Percentiles rank a stretch among this genome's conserved stretches.
Conservation (phyloP, 148 eudicot genomes). For the Arbutus unedo region DNA sequence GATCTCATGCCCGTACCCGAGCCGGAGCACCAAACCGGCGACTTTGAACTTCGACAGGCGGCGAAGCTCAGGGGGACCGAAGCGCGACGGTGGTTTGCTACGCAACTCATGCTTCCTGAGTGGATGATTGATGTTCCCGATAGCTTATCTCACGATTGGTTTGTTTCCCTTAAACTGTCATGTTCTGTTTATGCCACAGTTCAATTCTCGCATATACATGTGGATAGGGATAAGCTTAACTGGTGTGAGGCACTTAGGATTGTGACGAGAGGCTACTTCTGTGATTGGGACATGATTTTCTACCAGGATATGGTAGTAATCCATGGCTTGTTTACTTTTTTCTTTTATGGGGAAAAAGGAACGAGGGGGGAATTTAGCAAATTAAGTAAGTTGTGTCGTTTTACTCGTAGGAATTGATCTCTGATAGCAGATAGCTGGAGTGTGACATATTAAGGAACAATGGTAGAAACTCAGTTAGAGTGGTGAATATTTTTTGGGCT, state of each 20-base stretch:
- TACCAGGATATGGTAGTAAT: background rate
- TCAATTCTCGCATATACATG: background rate
- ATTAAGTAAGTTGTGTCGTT: background rate
- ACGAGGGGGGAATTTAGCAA: background rate
- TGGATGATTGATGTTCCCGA: conserved; percentile 96
- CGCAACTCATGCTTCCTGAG: conserved; percentile 95
- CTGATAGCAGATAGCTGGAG: background rate
- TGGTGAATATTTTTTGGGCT: background rate
- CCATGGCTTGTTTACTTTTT: background rate
- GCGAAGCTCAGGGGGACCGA: conserved; percentile 61
- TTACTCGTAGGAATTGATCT: background rate
- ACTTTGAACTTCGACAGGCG: conserved; percentile 63
- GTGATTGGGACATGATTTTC: background rate
- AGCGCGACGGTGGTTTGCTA: conserved; percentile 74
- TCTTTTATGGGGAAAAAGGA: background rate
- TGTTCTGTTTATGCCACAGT: background rate
- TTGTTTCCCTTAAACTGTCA: background rate
- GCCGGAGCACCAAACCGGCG: conserved; percentile 9
- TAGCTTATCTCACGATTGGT: conserved; percentile 63
- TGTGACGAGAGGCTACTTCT: background rate
- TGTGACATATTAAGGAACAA: background rate
- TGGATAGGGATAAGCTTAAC: background rate
- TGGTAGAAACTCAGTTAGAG: background rate
- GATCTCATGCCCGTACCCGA: conserved; percentile 18
- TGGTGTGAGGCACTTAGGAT: background rate